These are phyloP conservation scores for Cercospora canescens DNA, from an alignment of 2,329 filamentous ascomycete species.

Conservation along the genomic window DNA sequence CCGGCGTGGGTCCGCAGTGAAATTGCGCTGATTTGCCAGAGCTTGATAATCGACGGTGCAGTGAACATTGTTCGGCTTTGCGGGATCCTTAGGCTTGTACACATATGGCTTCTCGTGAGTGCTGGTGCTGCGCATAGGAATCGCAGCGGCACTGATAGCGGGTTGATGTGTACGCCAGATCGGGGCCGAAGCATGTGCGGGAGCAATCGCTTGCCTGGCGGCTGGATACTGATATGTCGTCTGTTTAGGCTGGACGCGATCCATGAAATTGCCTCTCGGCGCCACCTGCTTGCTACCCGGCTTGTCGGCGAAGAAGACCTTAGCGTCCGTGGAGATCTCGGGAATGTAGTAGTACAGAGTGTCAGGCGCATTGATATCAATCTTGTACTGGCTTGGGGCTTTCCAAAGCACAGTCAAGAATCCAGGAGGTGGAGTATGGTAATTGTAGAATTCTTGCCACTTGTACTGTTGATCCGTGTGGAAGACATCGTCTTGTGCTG, in stretches of 20 bases:
- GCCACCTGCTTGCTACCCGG: slow-evolving; percentile 63
- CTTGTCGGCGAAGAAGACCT: slow-evolving; percentile 87
- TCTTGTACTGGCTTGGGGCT: slow-evolving; percentile 58
- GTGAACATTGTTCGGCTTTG: slow-evolving; percentile 26
- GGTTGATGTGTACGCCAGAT: slow-evolving; percentile 21
- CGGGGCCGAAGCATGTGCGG: slow-evolving; percentile 21
- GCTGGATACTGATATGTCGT: slow-evolving; percentile 24
- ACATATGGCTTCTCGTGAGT: slow-evolving; percentile 36
- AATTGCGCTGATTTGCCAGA: slow-evolving; percentile 32
- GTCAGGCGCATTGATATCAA: slow-evolving; percentile 71
- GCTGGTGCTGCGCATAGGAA: slow-evolving; percentile 17
- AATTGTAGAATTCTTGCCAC: slow-evolving; percentile 69
- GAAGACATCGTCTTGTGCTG: slow-evolving; percentile 50
- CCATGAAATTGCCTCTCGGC: slow-evolving; percentile 69
- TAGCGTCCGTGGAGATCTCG: slow-evolving; percentile 82
- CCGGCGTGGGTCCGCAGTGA: slow-evolving; percentile 28
- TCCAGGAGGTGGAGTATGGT: slow-evolving; percentile 39
- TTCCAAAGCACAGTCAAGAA: slow-evolving; percentile 44
- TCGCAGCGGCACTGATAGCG: slow-evolving; percentile 13
- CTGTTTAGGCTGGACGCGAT: slow-evolving; percentile 56
- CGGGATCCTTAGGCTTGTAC: slow-evolving; percentile 40
- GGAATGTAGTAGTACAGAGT: slow-evolving; percentile 89
- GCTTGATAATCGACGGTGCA: slow-evolving; percentile 34
- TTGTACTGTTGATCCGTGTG: slow-evolving; percentile 47
- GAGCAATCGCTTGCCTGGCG: slow-evolving; percentile 26